Base-by-base conservation (phyloP, 2,329 filamentous ascomycete species). In the Pyricularia sp. region DNA sequence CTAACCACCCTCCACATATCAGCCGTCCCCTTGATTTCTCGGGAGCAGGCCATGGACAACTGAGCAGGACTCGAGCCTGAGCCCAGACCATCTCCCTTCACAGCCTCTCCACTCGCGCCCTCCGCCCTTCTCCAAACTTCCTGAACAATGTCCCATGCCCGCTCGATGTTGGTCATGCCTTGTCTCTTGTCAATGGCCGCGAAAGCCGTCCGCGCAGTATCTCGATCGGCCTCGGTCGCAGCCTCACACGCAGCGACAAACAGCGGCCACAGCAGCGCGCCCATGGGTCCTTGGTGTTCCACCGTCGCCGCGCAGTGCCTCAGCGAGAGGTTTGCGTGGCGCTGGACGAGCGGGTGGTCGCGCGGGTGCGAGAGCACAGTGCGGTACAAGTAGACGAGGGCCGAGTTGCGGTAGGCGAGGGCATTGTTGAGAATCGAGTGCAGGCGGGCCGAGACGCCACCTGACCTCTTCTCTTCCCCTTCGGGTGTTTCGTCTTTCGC, bases 191-290 rank as follows among this genome's bases (percentile, higher is more conserved):
- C 80, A 9, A 86, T 77, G 5, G 80, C 81, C 4, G 73, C 71
- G 69, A 88, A 87, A 0, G 82, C 76, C 65, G 76, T 75, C 30
- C 77, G 72, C 4, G 84, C 83, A 22, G 84, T 73, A 6, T 75
- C 76, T 19, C 84, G 75, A 70, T 88, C 84, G 9, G 74, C 75
- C 1, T 72, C 69, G 19, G 71, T 76, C 9, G 77, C 74, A 0
- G 84, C 85, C 71, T 88, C 85, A 70, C 84, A 87, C 1, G 83
- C 80, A 1, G 84, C 82, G 10, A 85, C 84, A 69, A 88, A 88
- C 2, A 88, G 75, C 1, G 85, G 85, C 84, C 85, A 88, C 2
- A 88, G 77, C 44, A 88, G 75, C 2, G 85, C 85, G 13, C 82
- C 80, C 82, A 87, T 86, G 0, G 85, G 85, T 0, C 85, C 84